Percentiles rank a stretch among this genome's conserved stretches.
Evolutionary conservation across 805 yeast genomes (phyloP).

Genomic region (Metschnikowia aberdeeniae): DNA sequence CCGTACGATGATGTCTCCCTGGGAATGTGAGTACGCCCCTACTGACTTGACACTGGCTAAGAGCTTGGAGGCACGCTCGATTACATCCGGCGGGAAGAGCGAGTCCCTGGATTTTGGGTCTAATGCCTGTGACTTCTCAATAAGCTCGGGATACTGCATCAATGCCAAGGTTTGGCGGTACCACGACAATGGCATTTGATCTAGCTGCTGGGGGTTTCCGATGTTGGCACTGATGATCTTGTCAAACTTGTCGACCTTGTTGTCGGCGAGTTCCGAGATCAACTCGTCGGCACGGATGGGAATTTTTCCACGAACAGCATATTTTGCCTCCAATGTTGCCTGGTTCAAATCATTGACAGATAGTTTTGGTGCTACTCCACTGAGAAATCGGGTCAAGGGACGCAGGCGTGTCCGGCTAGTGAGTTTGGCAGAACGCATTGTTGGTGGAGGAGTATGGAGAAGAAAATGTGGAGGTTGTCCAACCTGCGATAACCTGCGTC

Average conservation of each 20-base stretch:
- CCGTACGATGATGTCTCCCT: conserved; percentile 74
- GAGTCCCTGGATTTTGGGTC: conserved; percentile 25
- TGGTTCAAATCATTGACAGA: conserved; percentile 55
- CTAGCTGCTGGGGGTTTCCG: conserved; percentile 97
- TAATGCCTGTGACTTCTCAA: conserved; percentile 24
- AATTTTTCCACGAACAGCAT: conserved; percentile 92
- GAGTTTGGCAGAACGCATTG: background rate
- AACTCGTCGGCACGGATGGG: conserved; percentile 93
- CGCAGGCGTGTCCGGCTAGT: background rate
- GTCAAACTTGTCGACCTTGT: conserved; percentile 66
- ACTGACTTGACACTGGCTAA: conserved; percentile 69
- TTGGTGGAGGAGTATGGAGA: background rate
- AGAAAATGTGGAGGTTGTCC: background rate
- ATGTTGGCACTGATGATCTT: conserved; percentile 86
- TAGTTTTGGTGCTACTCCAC: conserved; percentile 14
- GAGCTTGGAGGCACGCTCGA: conserved; percentile 62
- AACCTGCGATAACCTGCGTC: background rate
- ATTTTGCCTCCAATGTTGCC: conserved; percentile 77
- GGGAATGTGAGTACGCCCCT: conserved; percentile 94
- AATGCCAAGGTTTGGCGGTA: conserved; percentile 86
- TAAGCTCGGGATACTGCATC: conserved; percentile 76
- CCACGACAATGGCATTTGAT: conserved; percentile 92
- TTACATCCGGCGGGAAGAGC: conserved; percentile 61
- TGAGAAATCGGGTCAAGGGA: background rate
- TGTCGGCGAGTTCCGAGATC: conserved; percentile 45